phyloP scores from a whole-genome alignment of 352 stramenopile genomes.

The Phytophthora tentaculata region DNA sequence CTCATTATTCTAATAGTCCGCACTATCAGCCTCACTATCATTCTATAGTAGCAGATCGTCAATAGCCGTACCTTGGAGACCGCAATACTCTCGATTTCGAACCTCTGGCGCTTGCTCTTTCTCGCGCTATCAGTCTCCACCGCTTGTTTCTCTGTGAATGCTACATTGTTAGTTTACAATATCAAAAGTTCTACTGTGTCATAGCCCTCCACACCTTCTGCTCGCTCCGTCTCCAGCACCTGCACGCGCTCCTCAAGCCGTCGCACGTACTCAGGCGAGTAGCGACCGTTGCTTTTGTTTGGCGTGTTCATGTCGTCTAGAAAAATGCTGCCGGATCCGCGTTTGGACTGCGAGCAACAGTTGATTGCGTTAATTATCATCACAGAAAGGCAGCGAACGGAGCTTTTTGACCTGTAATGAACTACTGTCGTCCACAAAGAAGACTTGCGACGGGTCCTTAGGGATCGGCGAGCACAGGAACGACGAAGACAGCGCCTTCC shows the following conservation, averaged over 20 bases:
- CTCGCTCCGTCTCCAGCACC: slow-evolving; percentile 39
- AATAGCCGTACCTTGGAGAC: slow-evolving; percentile 54
- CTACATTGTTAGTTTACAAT: slow-evolving; percentile 2
- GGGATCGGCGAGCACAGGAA: slow-evolving; percentile 79
- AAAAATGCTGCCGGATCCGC: slow-evolving; percentile 34
- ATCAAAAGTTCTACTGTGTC: neutral
- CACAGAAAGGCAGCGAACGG: neutral
- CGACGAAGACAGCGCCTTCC: slow-evolving; percentile 43
- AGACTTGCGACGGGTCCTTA: slow-evolving; percentile 63
- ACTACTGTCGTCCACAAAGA: slow-evolving; percentile 54
- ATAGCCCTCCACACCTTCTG: slow-evolving; percentile 35
- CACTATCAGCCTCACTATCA: slow-evolving; percentile 1
- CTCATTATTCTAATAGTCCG: slow-evolving; percentile 45
- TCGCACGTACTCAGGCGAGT: slow-evolving; percentile 25
- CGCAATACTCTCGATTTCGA: slow-evolving; percentile 65
- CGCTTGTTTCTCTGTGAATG: slow-evolving; percentile 33
- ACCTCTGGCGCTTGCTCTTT: slow-evolving; percentile 53
- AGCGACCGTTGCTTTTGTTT: slow-evolving; percentile 6
- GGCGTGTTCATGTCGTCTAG: slow-evolving; percentile 48
- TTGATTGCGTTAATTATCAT: neutral
- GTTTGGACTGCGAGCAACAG: slow-evolving; percentile 22
- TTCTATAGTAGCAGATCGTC: neutral
- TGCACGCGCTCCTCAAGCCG: slow-evolving; percentile 45
- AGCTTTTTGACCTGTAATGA: slow-evolving; percentile 19
- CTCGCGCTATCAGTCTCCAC: slow-evolving; percentile 35